A percentile compares a stretch with the other conserved stretches of the same genome.
These are phyloP conservation scores for Platismatia glauca DNA, from an alignment of 495 filamentous ascomycete species.

Conservation along the genomic window DNA sequence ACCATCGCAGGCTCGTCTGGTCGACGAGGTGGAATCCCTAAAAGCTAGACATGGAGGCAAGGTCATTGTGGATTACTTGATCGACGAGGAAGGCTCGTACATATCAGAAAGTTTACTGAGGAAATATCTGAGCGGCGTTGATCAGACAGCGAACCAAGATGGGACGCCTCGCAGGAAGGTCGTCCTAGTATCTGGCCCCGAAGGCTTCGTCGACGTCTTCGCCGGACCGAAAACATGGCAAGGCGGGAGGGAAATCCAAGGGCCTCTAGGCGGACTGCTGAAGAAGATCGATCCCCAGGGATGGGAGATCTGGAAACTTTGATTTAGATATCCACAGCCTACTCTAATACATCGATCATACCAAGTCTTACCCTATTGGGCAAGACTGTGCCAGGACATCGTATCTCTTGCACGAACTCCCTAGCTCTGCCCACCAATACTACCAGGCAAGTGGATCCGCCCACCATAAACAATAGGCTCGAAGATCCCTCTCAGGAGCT, in stretches of 20 bases:
- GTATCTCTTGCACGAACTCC: not conserved
- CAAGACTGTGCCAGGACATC: not conserved
- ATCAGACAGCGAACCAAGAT: conserved; percentile 27
- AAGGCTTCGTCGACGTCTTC: conserved; percentile 75
- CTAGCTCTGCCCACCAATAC: not conserved
- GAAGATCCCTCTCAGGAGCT: conserved; percentile 47
- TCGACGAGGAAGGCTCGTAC: conserved; percentile 66
- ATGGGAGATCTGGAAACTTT: conserved; percentile 58
- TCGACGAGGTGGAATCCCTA: conserved; percentile 52
- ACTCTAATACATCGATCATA: not conserved
- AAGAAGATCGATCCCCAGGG: conserved; percentile 42
- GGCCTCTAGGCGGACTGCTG: conserved; percentile 49
- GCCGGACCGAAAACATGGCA: conserved; percentile 70
- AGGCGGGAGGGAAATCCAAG: conserved; percentile 63
- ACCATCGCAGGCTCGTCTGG: conserved; percentile 36
- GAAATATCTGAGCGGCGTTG: conserved; percentile 17
- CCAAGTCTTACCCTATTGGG: not conserved
- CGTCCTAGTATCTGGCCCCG: conserved; percentile 76
- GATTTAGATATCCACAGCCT: conserved; percentile 16
- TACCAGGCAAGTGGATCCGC: not conserved
- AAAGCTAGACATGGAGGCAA: conserved; percentile 45
- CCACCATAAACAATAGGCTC: not conserved
- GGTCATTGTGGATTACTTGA: conserved; percentile 59
- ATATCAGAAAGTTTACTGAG: conserved; percentile 46
- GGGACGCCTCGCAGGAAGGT: conserved; percentile 40